Evolutionary conservation across 2,329 filamentous ascomycete genomes (phyloP).

Genomic region (Alternaria hordeiaustralica): DNA sequence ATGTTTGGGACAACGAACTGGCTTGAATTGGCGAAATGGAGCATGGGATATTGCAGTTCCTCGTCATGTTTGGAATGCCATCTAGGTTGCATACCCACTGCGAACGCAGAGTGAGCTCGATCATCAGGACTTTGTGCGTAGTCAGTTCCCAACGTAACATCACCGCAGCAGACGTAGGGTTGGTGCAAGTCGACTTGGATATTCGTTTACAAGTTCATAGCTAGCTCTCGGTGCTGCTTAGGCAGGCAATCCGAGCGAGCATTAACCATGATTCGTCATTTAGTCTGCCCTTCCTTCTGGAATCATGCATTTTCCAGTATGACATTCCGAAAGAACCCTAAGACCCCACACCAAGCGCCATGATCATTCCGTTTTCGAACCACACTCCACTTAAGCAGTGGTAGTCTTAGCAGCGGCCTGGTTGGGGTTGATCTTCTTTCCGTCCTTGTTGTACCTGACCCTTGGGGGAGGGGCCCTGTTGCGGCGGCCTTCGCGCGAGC

Average conservation of each 20-base stretch:
- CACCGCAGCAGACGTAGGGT: background rate
- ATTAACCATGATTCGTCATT: slow-evolving; percentile 43
- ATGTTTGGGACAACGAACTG: slow-evolving; percentile 11
- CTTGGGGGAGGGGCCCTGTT: slow-evolving; percentile 98
- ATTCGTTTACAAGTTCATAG: slow-evolving; percentile 47
- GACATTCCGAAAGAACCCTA: slow-evolving; percentile 43
- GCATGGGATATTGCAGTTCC: background rate
- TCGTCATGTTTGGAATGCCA: background rate
- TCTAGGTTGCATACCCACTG: background rate
- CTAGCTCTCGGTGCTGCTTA: slow-evolving; percentile 41
- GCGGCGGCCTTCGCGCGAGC: slow-evolving; percentile 93
- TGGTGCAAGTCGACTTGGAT: slow-evolving; percentile 44
- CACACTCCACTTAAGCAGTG: slow-evolving; percentile 37
- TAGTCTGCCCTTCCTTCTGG: slow-evolving; percentile 38
- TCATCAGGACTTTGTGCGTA: background rate
- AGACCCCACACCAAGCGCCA: slow-evolving; percentile 46
- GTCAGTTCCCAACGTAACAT: background rate
- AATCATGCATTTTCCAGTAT: slow-evolving; percentile 47
- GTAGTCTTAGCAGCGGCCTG: slow-evolving; percentile 73
- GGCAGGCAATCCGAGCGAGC: slow-evolving; percentile 37
- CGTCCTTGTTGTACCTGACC: slow-evolving; percentile 99
- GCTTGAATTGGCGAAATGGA: background rate
- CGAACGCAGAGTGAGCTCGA: background rate
- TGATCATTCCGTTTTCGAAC: slow-evolving; percentile 35
- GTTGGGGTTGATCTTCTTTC: slow-evolving; percentile 98